phyloP scores from a whole-genome alignment of 148 eudicot species.

The Gaultheria prostrata region DNA sequence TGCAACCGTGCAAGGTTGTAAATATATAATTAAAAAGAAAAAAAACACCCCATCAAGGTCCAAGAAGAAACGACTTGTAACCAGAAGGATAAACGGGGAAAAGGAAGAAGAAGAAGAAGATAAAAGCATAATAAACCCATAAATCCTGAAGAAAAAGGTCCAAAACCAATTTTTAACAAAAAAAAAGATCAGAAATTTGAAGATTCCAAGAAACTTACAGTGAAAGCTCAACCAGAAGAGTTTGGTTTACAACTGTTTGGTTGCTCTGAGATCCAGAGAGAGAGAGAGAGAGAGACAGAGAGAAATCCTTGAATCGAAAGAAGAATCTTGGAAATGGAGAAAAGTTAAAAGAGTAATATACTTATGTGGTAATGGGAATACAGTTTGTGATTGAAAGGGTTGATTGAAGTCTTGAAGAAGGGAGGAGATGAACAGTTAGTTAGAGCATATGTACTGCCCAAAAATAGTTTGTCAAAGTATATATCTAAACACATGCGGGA shows the following conservation, averaged over 20 bases:
- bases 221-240: constrained; percentile 1
- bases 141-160: background rate
- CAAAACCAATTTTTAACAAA: background rate
- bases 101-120: background rate
- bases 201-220: constrained; percentile 13
- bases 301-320: background rate
- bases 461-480: too few species aligned
- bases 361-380: too few species aligned
- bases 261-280: background rate
- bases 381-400: too few species aligned
- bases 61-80: background rate
- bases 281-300: background rate
- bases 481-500: too few species aligned
- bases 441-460: too few species aligned
- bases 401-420: too few species aligned
- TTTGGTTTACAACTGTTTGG: background rate
- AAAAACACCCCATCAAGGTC: background rate
- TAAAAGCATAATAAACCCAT: background rate
- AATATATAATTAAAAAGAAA: too few species aligned
- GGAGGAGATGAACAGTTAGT: too few species aligned
- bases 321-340: background rate
- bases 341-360: background rate
- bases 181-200: background rate
- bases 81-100: background rate
- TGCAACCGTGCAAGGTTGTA: background rate